Evolutionary conservation across 768 basidiomycete genomes (phyloP), one percentile per base, ranked within the genome.

Genomic region (Lactarius sp.): DNA sequence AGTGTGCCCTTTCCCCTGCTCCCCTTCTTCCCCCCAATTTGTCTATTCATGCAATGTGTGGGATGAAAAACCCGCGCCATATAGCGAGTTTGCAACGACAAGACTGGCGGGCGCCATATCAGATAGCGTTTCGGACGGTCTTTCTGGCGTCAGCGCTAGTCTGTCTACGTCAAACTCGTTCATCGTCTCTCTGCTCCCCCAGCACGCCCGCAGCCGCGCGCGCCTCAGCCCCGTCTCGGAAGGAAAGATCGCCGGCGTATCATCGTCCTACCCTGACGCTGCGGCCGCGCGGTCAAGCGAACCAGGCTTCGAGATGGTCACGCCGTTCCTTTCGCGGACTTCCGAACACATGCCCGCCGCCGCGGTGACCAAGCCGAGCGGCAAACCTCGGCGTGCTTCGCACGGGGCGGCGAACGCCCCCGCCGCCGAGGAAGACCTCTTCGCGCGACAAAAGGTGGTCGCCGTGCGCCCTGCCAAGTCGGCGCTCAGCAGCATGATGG

Each of bases 401-500:
- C 70, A 73, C 18, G 41, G 58, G 12, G 57, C 68, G 7, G 34
- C 16, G 3, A 22, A 53, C 71, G 6, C 66, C 27, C 18, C 69
- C 4, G 22, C 12, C 8, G 62, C 64, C 8, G 61, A 66, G 6
- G 70, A 72, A 39, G 69, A 69, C 50, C 62, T 75, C 54, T 90
- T 92, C 69, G 65, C 78, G 6, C 81, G 85, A 6, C 80, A 76
- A 69, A 78, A 77, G 49, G 78, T 90, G 10, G 10, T 69, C 0
- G 78, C 82, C 0, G 56, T 73, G 9, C 76, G 73, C 34, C 74
- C 81, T 0, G 77, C 72, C 10, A 79, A 78, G 69, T 94, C 92
- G 1, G 82, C 85, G 31, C 76, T 97, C 18, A 85, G 90, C 0
- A 77, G 86, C 1, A 85, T 92, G 78, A 80, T 98, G 31, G 88